Conservation (phyloP, 2,329 filamentous ascomycete genomes). For the Penicillium sp. region DNA sequence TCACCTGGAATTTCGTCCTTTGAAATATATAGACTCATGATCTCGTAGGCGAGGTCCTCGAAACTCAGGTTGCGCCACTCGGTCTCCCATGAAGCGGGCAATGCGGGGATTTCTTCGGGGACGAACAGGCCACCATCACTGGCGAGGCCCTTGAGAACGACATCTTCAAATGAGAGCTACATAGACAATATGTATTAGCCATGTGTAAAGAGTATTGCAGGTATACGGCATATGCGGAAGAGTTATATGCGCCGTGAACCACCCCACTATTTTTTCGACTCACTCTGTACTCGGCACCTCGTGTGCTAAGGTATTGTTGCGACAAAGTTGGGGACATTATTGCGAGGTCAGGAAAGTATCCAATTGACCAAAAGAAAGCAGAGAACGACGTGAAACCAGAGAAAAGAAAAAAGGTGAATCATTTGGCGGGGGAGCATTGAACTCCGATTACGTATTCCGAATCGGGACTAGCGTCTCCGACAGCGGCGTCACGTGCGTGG, state of each 20-base stretch:
- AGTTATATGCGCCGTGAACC: neutral
- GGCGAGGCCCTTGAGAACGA: slow-evolving; percentile 82
- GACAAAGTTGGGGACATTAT: slow-evolving; percentile 28
- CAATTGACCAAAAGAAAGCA: neutral
- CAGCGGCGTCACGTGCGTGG: slow-evolving; percentile 26
- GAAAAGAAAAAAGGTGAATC: slow-evolving; percentile 12
- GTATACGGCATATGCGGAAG: neutral
- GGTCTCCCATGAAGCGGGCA: slow-evolving; percentile 21
- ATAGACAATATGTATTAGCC: neutral
- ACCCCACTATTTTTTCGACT: slow-evolving; percentile 4
- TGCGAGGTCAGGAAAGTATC: neutral
- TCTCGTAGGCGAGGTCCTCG: slow-evolving; percentile 59
- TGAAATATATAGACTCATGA: slow-evolving; percentile 85
- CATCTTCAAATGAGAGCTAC: slow-evolving; percentile 75
- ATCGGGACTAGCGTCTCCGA: slow-evolving; percentile 26
- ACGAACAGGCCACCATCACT: slow-evolving; percentile 85
- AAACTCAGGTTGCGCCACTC: slow-evolving; percentile 27
- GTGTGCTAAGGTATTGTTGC: slow-evolving; percentile 32
- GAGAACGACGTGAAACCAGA: neutral
- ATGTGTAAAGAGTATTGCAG: slow-evolving; percentile 7
- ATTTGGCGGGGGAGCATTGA: slow-evolving; percentile 15
- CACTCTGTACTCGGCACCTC: slow-evolving; percentile 31
- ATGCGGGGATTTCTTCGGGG: slow-evolving; percentile 53
- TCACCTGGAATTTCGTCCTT: slow-evolving; percentile 70
- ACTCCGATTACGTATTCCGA: slow-evolving; percentile 1